A percentile compares a stretch with the other conserved stretches of the same genome.
Evolutionary conservation across 2,329 filamentous ascomycete genomes (phyloP).

Genomic region (Sordariomycetes sp.): DNA sequence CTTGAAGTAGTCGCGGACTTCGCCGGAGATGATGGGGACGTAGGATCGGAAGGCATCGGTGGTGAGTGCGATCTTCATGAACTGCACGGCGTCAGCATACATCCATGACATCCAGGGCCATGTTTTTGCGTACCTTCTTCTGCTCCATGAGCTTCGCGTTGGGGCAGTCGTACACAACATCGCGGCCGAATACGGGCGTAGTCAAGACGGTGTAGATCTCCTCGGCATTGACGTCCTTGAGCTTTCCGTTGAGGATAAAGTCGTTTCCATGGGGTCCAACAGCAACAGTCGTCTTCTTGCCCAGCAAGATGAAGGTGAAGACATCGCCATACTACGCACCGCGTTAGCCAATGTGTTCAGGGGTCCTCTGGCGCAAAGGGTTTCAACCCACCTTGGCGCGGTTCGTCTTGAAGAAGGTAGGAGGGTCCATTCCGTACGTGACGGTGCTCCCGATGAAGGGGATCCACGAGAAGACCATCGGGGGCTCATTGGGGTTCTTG

Average conservation of each 20-base stretch:
- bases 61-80: conserved; percentile 74
- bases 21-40: conserved; percentile 67
- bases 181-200: conserved; percentile 66
- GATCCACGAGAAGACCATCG: conserved; percentile 73
- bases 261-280: conserved; percentile 78
- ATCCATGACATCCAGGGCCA: no score
- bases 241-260: conserved; percentile 85
- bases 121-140: conserved; percentile 60
- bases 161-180: conserved; percentile 86
- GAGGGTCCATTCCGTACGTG: conserved; percentile 91
- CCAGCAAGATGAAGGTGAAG: conserved; percentile 82
- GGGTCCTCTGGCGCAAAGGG: not conserved
- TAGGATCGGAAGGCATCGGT: conserved; percentile 66
- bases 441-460: conserved; percentile 84
- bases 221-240: conserved; percentile 82
- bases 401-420: conserved; percentile 71
- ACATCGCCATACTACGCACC: conserved; percentile 66
- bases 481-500: conserved; percentile 74
- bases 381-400: conserved; percentile 57
- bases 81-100: conserved; percentile 31
- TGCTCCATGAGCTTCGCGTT: conserved; percentile 93
- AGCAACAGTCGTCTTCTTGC: conserved; percentile 82
- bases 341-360: not conserved
- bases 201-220: conserved; percentile 78
- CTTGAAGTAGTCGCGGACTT: conserved; percentile 67